Base-by-base conservation (phyloP, 2,329 filamentous ascomycete species). In the Sordariomycetes sp. region DNA sequence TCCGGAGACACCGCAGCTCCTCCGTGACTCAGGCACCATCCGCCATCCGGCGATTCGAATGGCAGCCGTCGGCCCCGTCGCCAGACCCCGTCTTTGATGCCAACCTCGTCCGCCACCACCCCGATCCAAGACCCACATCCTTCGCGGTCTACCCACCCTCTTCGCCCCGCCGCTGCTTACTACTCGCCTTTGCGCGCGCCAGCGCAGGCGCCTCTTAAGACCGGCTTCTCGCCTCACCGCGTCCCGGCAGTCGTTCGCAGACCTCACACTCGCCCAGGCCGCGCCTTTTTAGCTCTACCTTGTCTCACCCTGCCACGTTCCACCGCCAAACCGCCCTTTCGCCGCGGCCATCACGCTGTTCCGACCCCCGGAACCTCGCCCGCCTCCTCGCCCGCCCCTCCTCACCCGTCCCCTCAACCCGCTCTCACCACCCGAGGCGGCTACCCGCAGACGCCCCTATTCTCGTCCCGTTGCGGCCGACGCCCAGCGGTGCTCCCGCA, bases 381-480 rank as follows among this genome's bases (percentile, higher is more conserved):
- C 53, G 52, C n/a, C 39, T n/a, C 13, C 15, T n/a, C 20, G 34
- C 56, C 25, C 6, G 54, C 25, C 42, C 50, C 45, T 55, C 35
- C 56, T 50, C n/a, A 8, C 45, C 45, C 8, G n/a, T 22, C 22
- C 10, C n/a, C 15, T 48, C 42, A 22, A 10, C 36, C 56, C 25
- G 55, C 58, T 48, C 45, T 59, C 56, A 53, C 52, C 50, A 54
- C 53, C 58, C 52, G 55, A 32, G 53, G 55, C 56, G 34, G 35
- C 58, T 57, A 53, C 56, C 53, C 58, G 17, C 58, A 57, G 25
- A 55, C 55, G 51, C 20, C 24, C 45, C 6, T 20, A n/a, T 22
- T 20, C 20, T 50, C 20, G 20, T 24, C 24, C 45, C 45, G 45
- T 22, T 50, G 45, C 22, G 45, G 24, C 45, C 45, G 45, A 20